Evolutionary conservation across 2,329 filamentous ascomycete species (phyloP), one percentile per base, ranked within the genome.

Genomic region (Ilyonectria robusta): DNA sequence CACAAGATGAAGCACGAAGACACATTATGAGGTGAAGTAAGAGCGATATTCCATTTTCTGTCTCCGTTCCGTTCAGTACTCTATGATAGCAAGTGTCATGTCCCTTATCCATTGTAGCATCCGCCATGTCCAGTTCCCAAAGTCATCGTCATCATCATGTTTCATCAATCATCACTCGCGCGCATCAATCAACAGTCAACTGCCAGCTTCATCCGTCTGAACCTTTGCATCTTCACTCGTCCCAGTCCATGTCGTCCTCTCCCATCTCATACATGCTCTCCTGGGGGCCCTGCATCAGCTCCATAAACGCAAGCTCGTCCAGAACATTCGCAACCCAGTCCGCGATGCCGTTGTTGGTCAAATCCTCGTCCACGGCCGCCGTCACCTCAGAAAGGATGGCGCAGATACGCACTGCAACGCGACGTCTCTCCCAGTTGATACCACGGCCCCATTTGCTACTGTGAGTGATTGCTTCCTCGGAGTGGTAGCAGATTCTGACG

Each of bases 391-490:
- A 67, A n/a, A 79, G 68, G 17, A 76, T 62, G 1, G 71, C 74
- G 62, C 75, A 78, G 17, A 78, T 53, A 7, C 69, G 68, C 10
- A 74, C 72, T 17, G 75, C 75, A 19, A 69, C 68, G 21, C 65
- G 61, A 47, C 80, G 68, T 26, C 78, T 72, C 2, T 67, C 62
- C 73, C 73, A 79, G 17, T 79, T 68, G 1, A 68, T 63, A 5
- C 6, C 7, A n/a, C 17, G n/a, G n/a, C 15, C 15, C 40, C 40
- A 42, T n/a, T n/a, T n/a, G 40, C n/a, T 42, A 13, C 47, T 62
- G 11, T 50, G 55, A 31, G 80, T 62, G 4, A 73, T 73, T 8
- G 46, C 62, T 37, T 73, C 51, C 67, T 81, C 79, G 6, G 77
- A 26, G 19, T 72, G 78, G 6, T 77, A 59, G 19, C 40, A 42